phyloP scores from a whole-genome alignment of 495 filamentous ascomycete genomes.

The Penicillium roqueforti region DNA sequence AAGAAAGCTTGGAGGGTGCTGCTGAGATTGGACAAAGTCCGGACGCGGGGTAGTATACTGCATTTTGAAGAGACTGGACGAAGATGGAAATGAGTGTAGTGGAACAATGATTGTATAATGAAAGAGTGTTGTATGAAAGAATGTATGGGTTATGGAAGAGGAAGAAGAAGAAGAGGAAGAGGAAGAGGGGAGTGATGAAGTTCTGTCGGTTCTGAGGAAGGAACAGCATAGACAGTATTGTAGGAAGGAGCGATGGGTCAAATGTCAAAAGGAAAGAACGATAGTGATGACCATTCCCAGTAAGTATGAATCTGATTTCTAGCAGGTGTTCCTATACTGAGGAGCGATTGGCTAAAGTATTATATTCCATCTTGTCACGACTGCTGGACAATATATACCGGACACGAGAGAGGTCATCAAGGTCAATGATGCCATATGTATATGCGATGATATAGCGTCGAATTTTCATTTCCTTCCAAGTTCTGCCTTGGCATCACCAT shows the following conservation, averaged over 20 bases:
- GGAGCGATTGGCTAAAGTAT: too few species aligned
- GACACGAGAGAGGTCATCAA: not conserved
- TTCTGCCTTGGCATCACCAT: too few species aligned
- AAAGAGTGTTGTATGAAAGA: constrained; percentile 10
- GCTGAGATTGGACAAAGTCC: constrained; percentile 2
- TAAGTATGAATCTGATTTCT: not conserved
- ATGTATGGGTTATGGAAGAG: constrained; percentile 3
- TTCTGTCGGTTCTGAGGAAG: not conserved
- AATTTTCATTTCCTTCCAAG: too few species aligned
- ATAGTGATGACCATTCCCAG: too few species aligned
- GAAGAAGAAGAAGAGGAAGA: constrained; percentile 5
- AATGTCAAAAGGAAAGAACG: not conserved
- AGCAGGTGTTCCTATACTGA: not conserved
- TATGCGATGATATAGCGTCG: not conserved
- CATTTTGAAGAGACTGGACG: constrained; percentile 7
- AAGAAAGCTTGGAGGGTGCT: constrained; percentile 1
- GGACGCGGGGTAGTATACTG: constrained; percentile 2
- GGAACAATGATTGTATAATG: constrained; percentile 4
- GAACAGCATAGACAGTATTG: not conserved
- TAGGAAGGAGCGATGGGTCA: not conserved
- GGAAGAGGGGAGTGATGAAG: not conserved
- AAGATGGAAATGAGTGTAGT: not conserved
- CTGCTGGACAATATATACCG: not conserved
- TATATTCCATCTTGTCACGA: too few species aligned
- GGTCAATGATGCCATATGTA: not conserved